Conservation (phyloP, 192 early-diverging fungal genomes). For the Umbelopsis ramanniana region DNA sequence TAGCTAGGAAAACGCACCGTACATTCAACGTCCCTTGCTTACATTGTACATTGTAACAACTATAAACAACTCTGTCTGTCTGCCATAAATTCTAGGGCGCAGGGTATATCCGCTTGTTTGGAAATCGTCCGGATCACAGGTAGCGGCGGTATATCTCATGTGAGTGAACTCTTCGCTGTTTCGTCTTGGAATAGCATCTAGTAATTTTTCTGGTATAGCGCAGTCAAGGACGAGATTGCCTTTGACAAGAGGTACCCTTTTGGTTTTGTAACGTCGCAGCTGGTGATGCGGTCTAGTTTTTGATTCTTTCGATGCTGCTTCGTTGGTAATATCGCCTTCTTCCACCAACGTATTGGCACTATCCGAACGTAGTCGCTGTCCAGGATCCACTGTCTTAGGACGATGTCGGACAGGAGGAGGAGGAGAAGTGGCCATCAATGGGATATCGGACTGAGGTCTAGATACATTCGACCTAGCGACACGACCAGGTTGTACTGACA, state of each 20-base stretch:
- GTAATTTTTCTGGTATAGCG: constrained; percentile 63
- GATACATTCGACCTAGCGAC: background rate
- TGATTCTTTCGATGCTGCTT: constrained; percentile 8
- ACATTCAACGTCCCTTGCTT: constrained; percentile 21
- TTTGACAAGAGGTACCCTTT: constrained; percentile 46
- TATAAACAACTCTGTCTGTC: constrained; percentile 69
- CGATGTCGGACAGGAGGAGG: constrained; percentile 15
- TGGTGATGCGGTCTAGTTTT: constrained; percentile 7
- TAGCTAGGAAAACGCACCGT: constrained; percentile 7
- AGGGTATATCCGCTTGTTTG: constrained; percentile 60
- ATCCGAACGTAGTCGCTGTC: background rate
- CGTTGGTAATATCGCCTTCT: constrained; percentile 2
- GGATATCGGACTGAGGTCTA: background rate
- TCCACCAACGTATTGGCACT: constrained; percentile 2
- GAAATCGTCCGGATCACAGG: constrained; percentile 72
- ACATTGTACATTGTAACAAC: constrained; percentile 80
- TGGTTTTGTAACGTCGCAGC: constrained; percentile 23
- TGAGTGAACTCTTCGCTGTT: constrained; percentile 70
- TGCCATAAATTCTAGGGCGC: constrained; percentile 54
- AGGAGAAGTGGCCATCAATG: background rate
- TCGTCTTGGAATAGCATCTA: constrained; percentile 52
- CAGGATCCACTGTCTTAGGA: constrained; percentile 1
- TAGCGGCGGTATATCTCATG: constrained; percentile 75
- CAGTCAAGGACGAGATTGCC: constrained; percentile 75
- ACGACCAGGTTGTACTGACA: constrained; percentile 14